phyloP scores from a whole-genome alignment of 805 yeast species.

The Candida qinlingensis region DNA sequence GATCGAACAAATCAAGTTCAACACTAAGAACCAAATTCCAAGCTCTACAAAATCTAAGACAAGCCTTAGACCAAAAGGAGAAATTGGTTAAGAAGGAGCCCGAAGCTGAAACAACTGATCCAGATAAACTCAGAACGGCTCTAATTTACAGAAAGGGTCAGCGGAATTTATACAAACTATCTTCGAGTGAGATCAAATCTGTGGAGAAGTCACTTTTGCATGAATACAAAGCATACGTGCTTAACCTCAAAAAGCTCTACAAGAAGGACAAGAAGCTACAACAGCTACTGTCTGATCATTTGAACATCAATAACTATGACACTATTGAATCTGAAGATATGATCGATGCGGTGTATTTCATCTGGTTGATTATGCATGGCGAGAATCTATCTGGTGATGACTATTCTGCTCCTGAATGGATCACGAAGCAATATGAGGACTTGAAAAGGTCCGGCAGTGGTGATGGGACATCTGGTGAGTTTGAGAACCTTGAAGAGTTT shows the following conservation, averaged over 20 bases:
- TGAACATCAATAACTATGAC: constrained; percentile 43
- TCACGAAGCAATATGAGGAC: constrained; percentile 4
- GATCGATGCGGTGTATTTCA: constrained; percentile 27
- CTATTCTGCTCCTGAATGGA: constrained; percentile 17
- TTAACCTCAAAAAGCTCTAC: constrained; percentile 46
- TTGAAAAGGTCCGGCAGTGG: background rate
- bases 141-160: constrained; percentile 47
- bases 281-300: constrained; percentile 39
- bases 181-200: constrained; percentile 40
- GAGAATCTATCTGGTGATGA: constrained; percentile 2
- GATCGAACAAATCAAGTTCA: constrained; percentile 31
- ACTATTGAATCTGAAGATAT: constrained; percentile 40
- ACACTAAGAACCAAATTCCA: constrained; percentile 51
- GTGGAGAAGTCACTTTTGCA: constrained; percentile 45
- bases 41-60: constrained; percentile 50
- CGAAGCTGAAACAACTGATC: constrained; percentile 13
- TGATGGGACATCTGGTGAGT: background rate
- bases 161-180: constrained; percentile 36
- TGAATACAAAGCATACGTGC: constrained; percentile 35
- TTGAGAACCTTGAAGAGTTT: constrained; percentile 3
- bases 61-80: constrained; percentile 48
- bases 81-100: constrained; percentile 17
- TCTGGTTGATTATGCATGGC: constrained; percentile 17
- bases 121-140: constrained; percentile 27
- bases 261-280: constrained; percentile 46